These are phyloP conservation scores for Hansenula anomala DNA, from an alignment of 1,139 yeast species.

Conservation along the genomic window DNA sequence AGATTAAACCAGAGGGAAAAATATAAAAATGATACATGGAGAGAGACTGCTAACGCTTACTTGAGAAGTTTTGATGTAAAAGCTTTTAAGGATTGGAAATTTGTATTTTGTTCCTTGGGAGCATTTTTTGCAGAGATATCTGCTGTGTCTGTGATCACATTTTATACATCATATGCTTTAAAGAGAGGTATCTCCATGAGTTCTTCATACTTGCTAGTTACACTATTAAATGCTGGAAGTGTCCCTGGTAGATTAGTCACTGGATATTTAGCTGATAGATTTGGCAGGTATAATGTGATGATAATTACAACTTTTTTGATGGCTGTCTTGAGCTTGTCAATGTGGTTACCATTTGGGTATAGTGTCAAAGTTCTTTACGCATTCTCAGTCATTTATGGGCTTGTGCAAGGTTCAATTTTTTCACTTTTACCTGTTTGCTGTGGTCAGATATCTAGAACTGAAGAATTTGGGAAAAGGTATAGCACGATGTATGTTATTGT, in stretches of 20 bases:
- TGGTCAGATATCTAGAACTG: constrained; percentile 60
- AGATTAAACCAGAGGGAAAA: constrained; percentile 12
- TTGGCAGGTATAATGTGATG: constrained; percentile 54
- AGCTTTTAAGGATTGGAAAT: constrained; percentile 20
- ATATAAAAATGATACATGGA: constrained; percentile 5
- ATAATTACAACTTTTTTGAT: constrained; percentile 34
- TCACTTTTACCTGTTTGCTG: constrained; percentile 46
- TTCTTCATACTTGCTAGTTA: constrained; percentile 45
- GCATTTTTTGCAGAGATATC: constrained; percentile 33
- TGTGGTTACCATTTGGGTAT: constrained; percentile 32
- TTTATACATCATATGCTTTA: constrained; percentile 48
- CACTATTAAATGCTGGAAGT: constrained; percentile 56
- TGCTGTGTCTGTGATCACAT: constrained; percentile 41
- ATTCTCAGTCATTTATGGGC: constrained; percentile 32
- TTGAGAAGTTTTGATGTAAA: neutral
- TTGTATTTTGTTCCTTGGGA: constrained; percentile 22
- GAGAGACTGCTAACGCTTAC: too few species aligned
- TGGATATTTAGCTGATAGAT: constrained; percentile 46
- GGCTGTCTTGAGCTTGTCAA: constrained; percentile 21
- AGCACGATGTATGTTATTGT: constrained; percentile 66
- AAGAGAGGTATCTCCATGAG: constrained; percentile 47
- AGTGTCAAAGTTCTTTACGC: constrained; percentile 42
- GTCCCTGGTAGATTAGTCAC: constrained; percentile 56
- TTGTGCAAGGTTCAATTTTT: constrained; percentile 43
- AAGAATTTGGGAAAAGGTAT: constrained; percentile 62